Evolutionary conservation across 1,284 basidiomycete genomes (phyloP), one percentile per base, ranked within the genome.

Genomic region (Cryptococcus hybrid): DNA sequence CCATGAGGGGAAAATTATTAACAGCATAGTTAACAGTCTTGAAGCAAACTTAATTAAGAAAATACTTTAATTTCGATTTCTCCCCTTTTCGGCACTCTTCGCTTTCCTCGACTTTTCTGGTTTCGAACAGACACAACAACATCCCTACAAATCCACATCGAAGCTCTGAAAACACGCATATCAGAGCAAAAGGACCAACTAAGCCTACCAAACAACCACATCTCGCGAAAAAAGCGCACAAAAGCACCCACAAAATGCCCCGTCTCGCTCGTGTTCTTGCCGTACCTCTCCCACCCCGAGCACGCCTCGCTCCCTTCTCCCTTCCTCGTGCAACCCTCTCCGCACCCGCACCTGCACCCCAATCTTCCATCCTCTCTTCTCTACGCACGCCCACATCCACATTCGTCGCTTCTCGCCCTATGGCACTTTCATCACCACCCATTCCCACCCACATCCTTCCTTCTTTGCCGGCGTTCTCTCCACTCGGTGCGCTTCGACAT

Each of bases 1-100:
- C n/a, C n/a, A n/a, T n/a, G n/a, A n/a, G n/a, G n/a, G n/a, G n/a
- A n/a, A n/a, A n/a, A n/a, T n/a, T n/a, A n/a, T n/a, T n/a, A n/a
- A n/a, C n/a, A n/a, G 37, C 3, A 42, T 13, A 7, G 11, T 13
- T 36, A 8, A 24, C 39, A 40, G 38, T 24, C 18, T 18, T 37
- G 15, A 47, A 13, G 11, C 3, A 35, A 40, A 50, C 15, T n/a
- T 45, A 30, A 37, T 5, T 9, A 13, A n/a, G n/a, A n/a, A n/a
- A n/a, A n/a, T n/a, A n/a, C n/a, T n/a, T 59, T 63, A 55, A 45
- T 49, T 36, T 37, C 52, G 55, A 52, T 65, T 65, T 60, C 51
- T 62, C 63, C 61, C 57, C 30, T 47, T 38, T 38, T 18, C 49
- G n/a, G n/a, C n/a, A n/a, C n/a, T n/a, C n/a, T n/a, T 39, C 40